phyloP scores from a whole-genome alignment of 257 asterid genomes.

The Penstemon newberryi region DNA sequence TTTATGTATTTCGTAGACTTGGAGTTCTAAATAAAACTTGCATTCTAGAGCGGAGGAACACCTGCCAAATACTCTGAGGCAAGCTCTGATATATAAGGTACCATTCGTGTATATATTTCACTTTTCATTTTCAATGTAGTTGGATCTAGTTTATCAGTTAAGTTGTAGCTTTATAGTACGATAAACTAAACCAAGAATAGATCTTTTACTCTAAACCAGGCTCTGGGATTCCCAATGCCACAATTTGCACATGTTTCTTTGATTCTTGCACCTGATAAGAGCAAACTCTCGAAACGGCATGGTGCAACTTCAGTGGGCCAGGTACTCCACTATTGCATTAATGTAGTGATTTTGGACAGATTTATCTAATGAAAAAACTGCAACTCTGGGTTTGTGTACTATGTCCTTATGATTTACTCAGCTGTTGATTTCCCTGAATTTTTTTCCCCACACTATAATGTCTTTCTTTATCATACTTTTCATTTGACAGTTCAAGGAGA shows the following conservation, averaged over 20 bases:
- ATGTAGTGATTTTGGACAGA: conserved; percentile 22
- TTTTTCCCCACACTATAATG: conserved; percentile 22
- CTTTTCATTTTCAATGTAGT: conserved; percentile 21
- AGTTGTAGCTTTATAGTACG: conserved; percentile 24
- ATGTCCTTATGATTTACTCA: background rate
- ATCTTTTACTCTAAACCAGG: conserved; percentile 44
- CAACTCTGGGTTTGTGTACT: conserved; percentile 3
- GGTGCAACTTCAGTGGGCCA: conserved; percentile 99
- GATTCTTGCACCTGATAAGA: conserved; percentile 92
- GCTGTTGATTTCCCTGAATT: conserved; percentile 18
- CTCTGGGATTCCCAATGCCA: conserved; percentile 87
- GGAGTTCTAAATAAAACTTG: conserved; percentile 30
- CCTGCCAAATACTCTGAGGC: conserved; percentile 95
- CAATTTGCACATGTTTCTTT: conserved; percentile 90
- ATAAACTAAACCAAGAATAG: conserved; percentile 33
- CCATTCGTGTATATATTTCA: conserved; percentile 3
- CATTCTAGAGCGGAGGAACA: conserved; percentile 93
- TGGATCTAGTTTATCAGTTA: conserved; percentile 24
- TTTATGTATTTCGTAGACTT: conserved; percentile 21
- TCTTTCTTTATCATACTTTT: conserved; percentile 27
- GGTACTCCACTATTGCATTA: conserved; percentile 45
- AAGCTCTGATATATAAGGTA: conserved; percentile 90
- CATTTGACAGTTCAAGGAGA: conserved; percentile 76
- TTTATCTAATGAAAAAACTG: background rate
- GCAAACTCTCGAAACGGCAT: conserved; percentile 96